Conservation (phyloP, 768 basidiomycete species). For the Boletus rex-veris region DNA sequence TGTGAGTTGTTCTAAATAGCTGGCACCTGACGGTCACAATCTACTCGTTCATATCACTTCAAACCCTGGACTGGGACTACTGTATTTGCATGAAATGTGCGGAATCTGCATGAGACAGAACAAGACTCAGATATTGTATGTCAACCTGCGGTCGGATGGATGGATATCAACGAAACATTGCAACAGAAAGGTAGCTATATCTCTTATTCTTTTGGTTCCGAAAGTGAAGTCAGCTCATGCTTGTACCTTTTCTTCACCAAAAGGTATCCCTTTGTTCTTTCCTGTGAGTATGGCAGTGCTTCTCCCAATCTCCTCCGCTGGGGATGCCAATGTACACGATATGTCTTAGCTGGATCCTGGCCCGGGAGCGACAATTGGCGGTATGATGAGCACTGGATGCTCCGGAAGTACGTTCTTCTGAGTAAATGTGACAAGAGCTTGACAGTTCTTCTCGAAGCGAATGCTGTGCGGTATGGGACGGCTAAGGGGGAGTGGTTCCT, state of each 20-base stretch:
- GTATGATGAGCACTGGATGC: conserved; percentile 85
- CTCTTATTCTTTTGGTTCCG: background rate
- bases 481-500: conserved; percentile 90
- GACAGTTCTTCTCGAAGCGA: conserved; percentile 39
- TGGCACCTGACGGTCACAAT: background rate
- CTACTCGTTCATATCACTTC: background rate
- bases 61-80: background rate
- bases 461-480: conserved; percentile 84
- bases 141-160: conserved; percentile 71
- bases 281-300: conserved; percentile 49
- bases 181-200: conserved; percentile 48
- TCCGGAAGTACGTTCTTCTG: conserved; percentile 59
- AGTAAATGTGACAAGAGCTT: conserved; percentile 14
- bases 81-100: background rate
- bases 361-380: conserved; percentile 79
- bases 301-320: background rate
- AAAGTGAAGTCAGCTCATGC: background rate
- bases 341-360: conserved; percentile 63
- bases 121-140: conserved; percentile 71
- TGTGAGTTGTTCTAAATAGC: background rate
- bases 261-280: conserved; percentile 78
- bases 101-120: conserved; percentile 37
- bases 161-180: conserved; percentile 66
- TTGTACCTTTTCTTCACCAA: background rate
- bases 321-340: background rate